Evolutionary conservation across 176 grass and related monocot species (phyloP).

Genomic region (Panicum miliaceum): DNA sequence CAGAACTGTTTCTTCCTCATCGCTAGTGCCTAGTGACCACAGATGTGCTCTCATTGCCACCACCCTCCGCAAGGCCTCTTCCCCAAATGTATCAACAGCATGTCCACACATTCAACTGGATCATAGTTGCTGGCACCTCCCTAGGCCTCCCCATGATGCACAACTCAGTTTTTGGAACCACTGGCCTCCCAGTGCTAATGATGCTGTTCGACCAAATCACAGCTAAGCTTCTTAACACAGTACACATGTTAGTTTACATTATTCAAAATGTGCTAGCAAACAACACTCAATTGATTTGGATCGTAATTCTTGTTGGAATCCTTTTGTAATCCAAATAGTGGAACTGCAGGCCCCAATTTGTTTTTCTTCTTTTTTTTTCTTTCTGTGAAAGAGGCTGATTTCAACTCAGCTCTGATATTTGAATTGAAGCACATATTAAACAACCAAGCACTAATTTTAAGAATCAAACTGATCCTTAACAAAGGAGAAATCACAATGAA

Average conservation of each 20-base stretch:
- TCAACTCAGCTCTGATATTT: not conserved
- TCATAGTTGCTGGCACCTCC: not conserved
- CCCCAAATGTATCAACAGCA: not conserved
- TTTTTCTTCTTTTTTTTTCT: too few relatives aligned
- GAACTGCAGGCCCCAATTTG: not conserved
- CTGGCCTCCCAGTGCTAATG: not conserved
- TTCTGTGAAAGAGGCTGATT: not conserved
- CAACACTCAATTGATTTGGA: not conserved
- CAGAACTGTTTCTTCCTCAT: not conserved
- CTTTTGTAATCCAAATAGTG: not conserved
- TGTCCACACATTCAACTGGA: not conserved
- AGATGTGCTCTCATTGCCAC: not conserved
- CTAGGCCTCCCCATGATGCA: not conserved
- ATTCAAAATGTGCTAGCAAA: not conserved
- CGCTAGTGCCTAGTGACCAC: not conserved
- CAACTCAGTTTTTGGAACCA: not conserved
- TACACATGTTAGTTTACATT: not conserved
- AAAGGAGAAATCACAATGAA: slow-evolving; percentile 3
- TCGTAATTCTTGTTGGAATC: not conserved
- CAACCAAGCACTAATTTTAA: not conserved
- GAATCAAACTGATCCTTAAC: not conserved
- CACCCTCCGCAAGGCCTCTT: not conserved
- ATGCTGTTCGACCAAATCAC: not conserved
- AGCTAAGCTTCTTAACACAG: not conserved
- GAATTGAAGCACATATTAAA: not conserved